These are phyloP conservation scores for Penicillium sp. DNA, from an alignment of 2,329 filamentous ascomycete genomes.

Conservation along the genomic window DNA sequence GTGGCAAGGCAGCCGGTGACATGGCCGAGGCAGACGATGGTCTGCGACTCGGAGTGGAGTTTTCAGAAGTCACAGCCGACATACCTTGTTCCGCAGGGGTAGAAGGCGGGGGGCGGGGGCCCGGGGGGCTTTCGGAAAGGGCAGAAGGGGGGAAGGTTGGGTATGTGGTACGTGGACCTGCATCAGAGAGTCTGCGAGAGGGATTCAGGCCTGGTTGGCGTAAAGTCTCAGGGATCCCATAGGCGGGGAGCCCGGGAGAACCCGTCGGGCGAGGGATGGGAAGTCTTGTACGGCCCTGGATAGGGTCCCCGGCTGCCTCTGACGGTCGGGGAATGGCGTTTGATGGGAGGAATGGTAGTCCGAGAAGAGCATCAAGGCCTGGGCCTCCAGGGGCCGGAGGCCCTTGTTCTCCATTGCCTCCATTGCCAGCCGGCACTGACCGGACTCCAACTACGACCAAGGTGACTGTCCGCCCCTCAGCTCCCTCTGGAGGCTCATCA, in stretches of 20 bases:
- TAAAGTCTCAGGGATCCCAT: slow-evolving; percentile 53
- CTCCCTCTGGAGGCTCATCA: slow-evolving; percentile 41
- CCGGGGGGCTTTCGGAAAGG: slow-evolving; percentile 55
- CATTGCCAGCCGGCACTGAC: slow-evolving; percentile 58
- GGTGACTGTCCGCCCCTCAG: slow-evolving; percentile 60
- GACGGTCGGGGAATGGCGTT: slow-evolving; percentile 42
- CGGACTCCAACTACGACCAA: slow-evolving; percentile 68
- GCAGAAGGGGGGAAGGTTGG: slow-evolving; percentile 42
- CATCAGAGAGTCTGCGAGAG: slow-evolving; percentile 35
- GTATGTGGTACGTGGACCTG: slow-evolving; percentile 27
- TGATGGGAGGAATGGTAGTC: slow-evolving; percentile 44
- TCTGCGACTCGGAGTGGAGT: slow-evolving; percentile 49
- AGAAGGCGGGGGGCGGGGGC: slow-evolving; percentile 61
- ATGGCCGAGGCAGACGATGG: slow-evolving; percentile 49
- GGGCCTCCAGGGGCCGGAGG: slow-evolving; percentile 42
- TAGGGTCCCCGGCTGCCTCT: slow-evolving; percentile 50
- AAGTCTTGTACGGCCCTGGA: slow-evolving; percentile 55
- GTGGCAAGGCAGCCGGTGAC: slow-evolving; percentile 37
- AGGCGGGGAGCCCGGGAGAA: slow-evolving; percentile 52
- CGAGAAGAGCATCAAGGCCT: slow-evolving; percentile 47
- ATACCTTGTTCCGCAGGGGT: slow-evolving; percentile 60
- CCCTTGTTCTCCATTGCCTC: slow-evolving; percentile 45
- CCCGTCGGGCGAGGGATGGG: slow-evolving; percentile 52
- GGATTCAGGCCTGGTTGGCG: slow-evolving; percentile 47
- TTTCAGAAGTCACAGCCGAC: slow-evolving; percentile 54